Percentiles rank a stretch among this genome's conserved stretches.
phyloP scores from a whole-genome alignment of 192 early-diverging fungal genomes.

The Rhizophagus sp. region DNA sequence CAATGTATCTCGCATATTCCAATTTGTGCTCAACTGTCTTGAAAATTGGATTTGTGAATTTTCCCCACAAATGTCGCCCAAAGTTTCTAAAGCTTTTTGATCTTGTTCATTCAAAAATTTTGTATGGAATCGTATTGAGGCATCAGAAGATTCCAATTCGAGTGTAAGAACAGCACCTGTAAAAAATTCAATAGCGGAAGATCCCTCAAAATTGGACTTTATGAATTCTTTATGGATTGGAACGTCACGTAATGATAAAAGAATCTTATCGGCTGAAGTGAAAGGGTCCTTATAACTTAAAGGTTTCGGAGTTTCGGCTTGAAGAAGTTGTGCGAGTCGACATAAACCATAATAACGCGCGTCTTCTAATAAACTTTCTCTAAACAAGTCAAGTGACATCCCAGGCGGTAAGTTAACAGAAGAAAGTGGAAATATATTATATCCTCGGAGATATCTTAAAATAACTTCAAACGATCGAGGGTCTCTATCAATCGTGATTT shows the following conservation, averaged over 20 bases:
- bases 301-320: constrained; percentile 24
- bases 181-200: constrained; percentile 28
- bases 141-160: constrained; percentile 15
- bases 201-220: constrained; percentile 22
- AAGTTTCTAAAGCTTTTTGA: constrained; percentile 21
- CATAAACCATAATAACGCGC: constrained; percentile 22
- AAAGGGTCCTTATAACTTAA: constrained; percentile 29
- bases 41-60: constrained; percentile 24
- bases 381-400: constrained; percentile 28
- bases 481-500: constrained; percentile 25
- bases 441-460: constrained; percentile 31
- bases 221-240: constrained; percentile 28
- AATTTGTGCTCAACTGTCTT: neutral
- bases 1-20: constrained; percentile 19
- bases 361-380: constrained; percentile 30
- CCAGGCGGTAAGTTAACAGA: constrained; percentile 27
- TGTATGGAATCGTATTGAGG: constrained; percentile 25
- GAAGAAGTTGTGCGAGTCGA: constrained; percentile 19
- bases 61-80: constrained; percentile 27
- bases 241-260: constrained; percentile 25
- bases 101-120: constrained; percentile 28
- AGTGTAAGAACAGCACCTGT: constrained; percentile 28
- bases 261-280: constrained; percentile 27
- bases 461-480: constrained; percentile 26
- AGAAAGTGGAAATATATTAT: constrained; percentile 31